Evolutionary conservation across 1,284 basidiomycete genomes (phyloP).

Genomic region (Hortiboletus rubellus): DNA sequence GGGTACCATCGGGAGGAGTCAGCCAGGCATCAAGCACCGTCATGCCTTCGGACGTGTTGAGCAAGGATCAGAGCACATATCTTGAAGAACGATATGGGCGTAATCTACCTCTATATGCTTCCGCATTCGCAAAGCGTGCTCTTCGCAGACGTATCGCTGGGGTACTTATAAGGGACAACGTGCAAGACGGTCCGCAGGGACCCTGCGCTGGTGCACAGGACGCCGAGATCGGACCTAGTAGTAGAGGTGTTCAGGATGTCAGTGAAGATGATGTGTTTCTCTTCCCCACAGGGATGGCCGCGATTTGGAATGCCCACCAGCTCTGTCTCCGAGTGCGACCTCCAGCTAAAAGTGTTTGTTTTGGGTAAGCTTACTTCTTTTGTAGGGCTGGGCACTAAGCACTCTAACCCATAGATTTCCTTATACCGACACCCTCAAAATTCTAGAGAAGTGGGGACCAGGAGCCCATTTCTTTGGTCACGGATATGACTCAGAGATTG

Average conservation of each 20-base stretch:
- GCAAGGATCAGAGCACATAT: conserved; percentile 56
- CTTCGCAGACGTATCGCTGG: conserved; percentile 89
- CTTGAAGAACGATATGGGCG: conserved; percentile 96
- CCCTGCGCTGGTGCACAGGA: conserved; percentile 50
- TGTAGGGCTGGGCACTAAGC: not conserved
- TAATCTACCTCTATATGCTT: conserved; percentile 79
- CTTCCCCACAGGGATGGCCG: conserved; percentile 87
- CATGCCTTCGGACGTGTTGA: conserved; percentile 32
- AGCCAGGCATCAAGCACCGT: not conserved
- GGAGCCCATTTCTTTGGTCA: conserved; percentile 90
- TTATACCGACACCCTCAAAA: conserved; percentile 97
- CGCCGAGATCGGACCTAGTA: conserved; percentile 54
- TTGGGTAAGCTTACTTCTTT: conserved; percentile 64
- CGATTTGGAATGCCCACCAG: conserved; percentile 91
- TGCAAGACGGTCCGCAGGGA: conserved; percentile 39
- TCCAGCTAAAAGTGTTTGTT: conserved; percentile 84
- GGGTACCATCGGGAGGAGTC: conserved; percentile 12
- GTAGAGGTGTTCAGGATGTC: conserved; percentile 60
- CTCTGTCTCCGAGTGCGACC: conserved; percentile 55
- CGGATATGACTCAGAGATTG: conserved; percentile 78
- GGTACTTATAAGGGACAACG: conserved; percentile 66
- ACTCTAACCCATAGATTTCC: conserved; percentile 70
- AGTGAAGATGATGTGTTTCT: conserved; percentile 88
- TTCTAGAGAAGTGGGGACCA: conserved; percentile 95
- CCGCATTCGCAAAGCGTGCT: conserved; percentile 80